These are phyloP conservation scores for Dimocarpus longan DNA, from an alignment of 345 rosid genomes.

Conservation along the genomic window DNA sequence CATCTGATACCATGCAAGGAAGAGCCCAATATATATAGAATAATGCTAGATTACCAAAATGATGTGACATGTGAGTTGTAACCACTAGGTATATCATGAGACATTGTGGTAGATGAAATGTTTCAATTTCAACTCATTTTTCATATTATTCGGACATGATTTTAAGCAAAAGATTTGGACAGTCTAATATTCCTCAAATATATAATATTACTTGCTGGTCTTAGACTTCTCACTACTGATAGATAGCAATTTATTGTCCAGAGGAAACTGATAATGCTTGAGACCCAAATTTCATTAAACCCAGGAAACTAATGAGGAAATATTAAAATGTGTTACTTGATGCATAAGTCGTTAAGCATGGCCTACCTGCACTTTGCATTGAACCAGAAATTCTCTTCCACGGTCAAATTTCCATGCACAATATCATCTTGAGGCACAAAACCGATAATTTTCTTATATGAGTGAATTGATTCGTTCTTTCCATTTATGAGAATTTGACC, in stretches of 20 bases:
- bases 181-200: neutral
- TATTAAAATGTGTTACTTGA: neutral
- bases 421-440: slow-evolving; percentile 96
- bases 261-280: neutral
- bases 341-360: neutral
- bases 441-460: slow-evolving; percentile 82
- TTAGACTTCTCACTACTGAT: neutral
- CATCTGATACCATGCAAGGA: too few species aligned
- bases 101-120: too few species aligned
- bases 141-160: too few species aligned
- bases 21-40: too few species aligned
- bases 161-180: too few species aligned
- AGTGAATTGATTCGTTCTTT: slow-evolving; percentile 65
- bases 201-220: neutral
- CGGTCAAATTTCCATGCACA: slow-evolving; percentile 95
- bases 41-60: too few species aligned
- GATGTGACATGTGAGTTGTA: too few species aligned
- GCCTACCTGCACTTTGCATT: slow-evolving; percentile 82
- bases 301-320: neutral
- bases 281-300: slow-evolving; percentile 1
- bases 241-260: neutral
- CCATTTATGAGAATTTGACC: slow-evolving; percentile 83
- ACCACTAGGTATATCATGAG: too few species aligned
- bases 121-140: too few species aligned
- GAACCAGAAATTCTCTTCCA: slow-evolving; percentile 96